Evolutionary conservation across 2,329 filamentous ascomycete genomes (phyloP).

Genomic region (Atkinsonella hypoxylon): DNA sequence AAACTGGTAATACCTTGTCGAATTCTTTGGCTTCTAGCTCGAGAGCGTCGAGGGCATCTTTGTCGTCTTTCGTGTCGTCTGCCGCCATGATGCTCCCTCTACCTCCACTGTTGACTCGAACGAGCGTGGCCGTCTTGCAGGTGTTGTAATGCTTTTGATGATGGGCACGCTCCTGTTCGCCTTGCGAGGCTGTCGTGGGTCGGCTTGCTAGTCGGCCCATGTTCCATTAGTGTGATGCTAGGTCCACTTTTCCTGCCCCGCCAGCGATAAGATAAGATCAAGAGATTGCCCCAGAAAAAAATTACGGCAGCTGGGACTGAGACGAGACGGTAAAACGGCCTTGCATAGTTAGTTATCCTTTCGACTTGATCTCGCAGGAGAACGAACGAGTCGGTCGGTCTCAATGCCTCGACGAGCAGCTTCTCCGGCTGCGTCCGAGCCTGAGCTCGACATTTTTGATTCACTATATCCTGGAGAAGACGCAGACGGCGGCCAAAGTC

Average conservation of each 20-base stretch:
- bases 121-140: no score
- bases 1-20: constrained; percentile 59
- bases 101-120: no score
- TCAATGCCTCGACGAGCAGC: constrained; percentile 59
- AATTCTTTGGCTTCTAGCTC: constrained; percentile 83
- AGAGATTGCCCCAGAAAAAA: constrained; percentile 19
- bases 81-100: constrained; percentile 22
- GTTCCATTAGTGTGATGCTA: not conserved
- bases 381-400: not conserved
- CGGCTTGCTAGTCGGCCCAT: not conserved
- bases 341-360: no score
- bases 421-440: constrained; percentile 79
- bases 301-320: constrained; percentile 7
- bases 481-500: constrained; percentile 30
- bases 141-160: not conserved
- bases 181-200: constrained; percentile 1
- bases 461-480: constrained; percentile 57
- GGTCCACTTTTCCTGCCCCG: constrained; percentile 15
- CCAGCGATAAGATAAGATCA: constrained; percentile 30
- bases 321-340: not conserved
- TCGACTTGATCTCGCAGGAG: not conserved
- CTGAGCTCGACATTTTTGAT: constrained; percentile 79
- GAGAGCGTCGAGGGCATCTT: constrained; percentile 68
- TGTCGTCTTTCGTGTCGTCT: constrained; percentile 40
- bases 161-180: not conserved